These are phyloP conservation scores for Kuraishia capsulata DNA, from an alignment of 805 yeast genomes.

Conservation along the genomic window DNA sequence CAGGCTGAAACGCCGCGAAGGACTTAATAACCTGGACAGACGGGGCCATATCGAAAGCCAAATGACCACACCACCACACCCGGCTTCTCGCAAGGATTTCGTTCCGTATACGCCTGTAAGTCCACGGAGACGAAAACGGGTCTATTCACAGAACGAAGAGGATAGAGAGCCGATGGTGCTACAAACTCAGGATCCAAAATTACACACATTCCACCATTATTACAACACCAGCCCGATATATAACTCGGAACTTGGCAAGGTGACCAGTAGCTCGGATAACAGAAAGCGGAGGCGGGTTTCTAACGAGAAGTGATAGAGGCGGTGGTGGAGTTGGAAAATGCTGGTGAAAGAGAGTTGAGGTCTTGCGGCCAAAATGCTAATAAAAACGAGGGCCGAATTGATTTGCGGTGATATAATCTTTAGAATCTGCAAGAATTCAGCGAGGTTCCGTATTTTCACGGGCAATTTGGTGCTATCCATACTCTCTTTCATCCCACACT, in stretches of 20 bases:
- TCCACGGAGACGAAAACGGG: background rate
- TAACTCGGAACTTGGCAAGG: background rate
- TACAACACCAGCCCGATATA: background rate
- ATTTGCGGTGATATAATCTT: too few relatives aligned
- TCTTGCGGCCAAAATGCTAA: too few relatives aligned
- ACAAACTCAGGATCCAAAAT: background rate
- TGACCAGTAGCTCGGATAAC: background rate
- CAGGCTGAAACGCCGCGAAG: background rate
- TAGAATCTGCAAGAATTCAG: too few relatives aligned
- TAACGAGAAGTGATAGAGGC: background rate
- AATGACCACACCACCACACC: background rate
- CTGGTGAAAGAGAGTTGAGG: too few relatives aligned
- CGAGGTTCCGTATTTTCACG: too few relatives aligned
- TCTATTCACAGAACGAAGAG: background rate
- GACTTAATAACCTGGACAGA: background rate
- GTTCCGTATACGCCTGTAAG: background rate
- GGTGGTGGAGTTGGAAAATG: too few relatives aligned
- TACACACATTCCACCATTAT: slow-evolving; percentile 2
- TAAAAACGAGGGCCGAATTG: too few relatives aligned
- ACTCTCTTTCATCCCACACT: too few relatives aligned
- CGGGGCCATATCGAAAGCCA: background rate
- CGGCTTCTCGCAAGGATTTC: background rate
- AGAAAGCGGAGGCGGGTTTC: background rate
- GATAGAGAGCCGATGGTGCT: background rate
- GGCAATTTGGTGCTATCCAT: too few relatives aligned